Percentiles rank a stretch among this genome's conserved stretches.
These are phyloP conservation scores for Cercospora brassicicola DNA, from an alignment of 2,329 filamentous ascomycete genomes.

Conservation along the genomic window DNA sequence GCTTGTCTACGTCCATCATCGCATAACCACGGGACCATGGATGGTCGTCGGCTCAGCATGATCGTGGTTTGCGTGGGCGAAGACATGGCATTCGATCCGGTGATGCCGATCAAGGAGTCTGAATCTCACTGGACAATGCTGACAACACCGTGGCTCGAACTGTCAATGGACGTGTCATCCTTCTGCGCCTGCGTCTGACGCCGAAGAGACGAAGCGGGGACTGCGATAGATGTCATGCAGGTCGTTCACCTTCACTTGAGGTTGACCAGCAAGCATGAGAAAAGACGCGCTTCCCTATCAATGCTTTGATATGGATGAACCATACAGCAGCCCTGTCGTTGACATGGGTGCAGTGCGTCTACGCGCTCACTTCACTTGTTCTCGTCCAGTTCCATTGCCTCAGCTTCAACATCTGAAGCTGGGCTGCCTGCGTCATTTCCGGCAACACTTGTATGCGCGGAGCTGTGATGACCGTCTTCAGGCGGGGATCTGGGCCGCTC, in stretches of 20 bases:
- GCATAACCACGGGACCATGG: not conserved
- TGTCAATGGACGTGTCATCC: not conserved
- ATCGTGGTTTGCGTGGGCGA: not conserved
- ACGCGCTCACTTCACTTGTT: conserved; percentile 13
- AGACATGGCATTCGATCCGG: not conserved
- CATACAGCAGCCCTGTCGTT: not conserved
- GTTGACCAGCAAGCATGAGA: not conserved
- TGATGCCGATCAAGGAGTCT: not conserved
- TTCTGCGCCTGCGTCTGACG: not conserved
- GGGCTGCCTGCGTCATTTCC: not conserved
- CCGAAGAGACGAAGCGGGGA: not conserved
- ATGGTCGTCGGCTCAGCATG: not conserved
- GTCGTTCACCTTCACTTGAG: not conserved
- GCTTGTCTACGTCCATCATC: not conserved
- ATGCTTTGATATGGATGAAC: not conserved
- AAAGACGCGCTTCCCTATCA: not conserved
- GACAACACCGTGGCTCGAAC: not conserved
- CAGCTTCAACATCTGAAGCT: not conserved
- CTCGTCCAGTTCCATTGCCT: conserved; percentile 24
- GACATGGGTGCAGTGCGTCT: not conserved
- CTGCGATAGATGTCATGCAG: not conserved
- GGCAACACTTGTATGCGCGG: conserved; percentile 7
- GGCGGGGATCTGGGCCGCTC: conserved; percentile 19
- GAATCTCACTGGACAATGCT: not conserved
- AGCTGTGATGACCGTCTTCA: conserved; percentile 14